Conservation (phyloP, 495 filamentous ascomycete species). For the Neurospora intermedia region DNA sequence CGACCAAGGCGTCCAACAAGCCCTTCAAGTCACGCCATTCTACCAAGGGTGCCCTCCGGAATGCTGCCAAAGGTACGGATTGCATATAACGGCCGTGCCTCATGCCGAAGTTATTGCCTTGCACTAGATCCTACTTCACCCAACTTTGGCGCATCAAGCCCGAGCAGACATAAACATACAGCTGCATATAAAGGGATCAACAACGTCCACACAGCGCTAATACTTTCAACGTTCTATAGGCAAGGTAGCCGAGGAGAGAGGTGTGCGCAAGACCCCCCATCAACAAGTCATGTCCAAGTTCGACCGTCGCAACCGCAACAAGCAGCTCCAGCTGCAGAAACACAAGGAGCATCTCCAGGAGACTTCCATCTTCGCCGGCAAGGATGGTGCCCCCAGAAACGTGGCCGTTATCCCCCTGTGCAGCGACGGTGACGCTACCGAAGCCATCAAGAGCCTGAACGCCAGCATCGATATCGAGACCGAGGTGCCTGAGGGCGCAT, state of each 20-base stretch:
- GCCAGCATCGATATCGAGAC: constrained; percentile 66
- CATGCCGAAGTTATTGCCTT: constrained; percentile 2
- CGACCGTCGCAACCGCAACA: constrained; percentile 84
- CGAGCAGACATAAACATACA: background rate
- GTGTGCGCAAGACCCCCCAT: constrained; percentile 74
- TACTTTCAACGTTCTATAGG: constrained; percentile 15
- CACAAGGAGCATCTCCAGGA: constrained; percentile 67
- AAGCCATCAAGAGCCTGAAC: constrained; percentile 61
- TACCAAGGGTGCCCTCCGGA: constrained; percentile 74
- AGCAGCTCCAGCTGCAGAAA: constrained; percentile 73
- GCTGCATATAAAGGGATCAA: background rate
- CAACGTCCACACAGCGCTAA: constrained; percentile 4
- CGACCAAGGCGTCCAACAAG: constrained; percentile 78
- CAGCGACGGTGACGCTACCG: constrained; percentile 51
- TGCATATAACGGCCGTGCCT: background rate
- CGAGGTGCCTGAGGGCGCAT: constrained; percentile 46
- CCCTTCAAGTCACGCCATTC: constrained; percentile 83
- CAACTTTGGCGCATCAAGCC: background rate
- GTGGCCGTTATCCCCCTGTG: constrained; percentile 87
- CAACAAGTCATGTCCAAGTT: constrained; percentile 97
- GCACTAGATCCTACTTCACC: background rate
- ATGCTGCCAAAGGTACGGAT: constrained; percentile 64
- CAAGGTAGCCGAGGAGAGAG: constrained; percentile 39
- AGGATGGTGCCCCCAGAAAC: constrained; percentile 76
- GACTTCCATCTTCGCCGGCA: constrained; percentile 69